Conservation (phyloP, 208 protist species). For the Trypanosoma mega region DNA sequence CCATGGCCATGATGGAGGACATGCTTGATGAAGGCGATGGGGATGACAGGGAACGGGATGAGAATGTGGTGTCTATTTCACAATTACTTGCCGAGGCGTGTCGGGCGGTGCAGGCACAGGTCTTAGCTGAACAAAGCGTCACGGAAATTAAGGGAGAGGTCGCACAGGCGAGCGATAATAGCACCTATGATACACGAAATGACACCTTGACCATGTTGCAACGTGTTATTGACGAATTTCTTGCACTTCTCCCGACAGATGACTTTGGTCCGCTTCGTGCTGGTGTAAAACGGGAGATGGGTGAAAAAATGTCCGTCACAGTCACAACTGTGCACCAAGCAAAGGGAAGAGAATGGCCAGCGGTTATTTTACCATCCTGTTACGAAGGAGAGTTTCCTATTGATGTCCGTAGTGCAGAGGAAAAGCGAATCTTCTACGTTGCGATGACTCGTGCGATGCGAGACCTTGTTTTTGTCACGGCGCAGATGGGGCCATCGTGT, state of each 20-base stretch:
- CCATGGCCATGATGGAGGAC: conserved; percentile 20
- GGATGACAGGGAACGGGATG: conserved; percentile 23
- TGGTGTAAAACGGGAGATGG: not conserved
- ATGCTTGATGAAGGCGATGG: conserved; percentile 24
- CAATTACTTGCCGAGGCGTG: conserved; percentile 55
- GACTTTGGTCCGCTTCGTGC: conserved; percentile 56
- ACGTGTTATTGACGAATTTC: conserved; percentile 77
- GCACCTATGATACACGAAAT: not conserved
- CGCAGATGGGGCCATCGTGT: conserved; percentile 13
- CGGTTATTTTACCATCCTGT: conserved; percentile 74
- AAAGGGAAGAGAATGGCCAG: conserved; percentile 89
- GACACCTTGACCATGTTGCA: conserved; percentile 42
- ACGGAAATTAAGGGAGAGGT: not conserved
- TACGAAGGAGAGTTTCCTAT: conserved; percentile 75
- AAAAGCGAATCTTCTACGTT: conserved; percentile 87
- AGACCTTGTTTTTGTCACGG: conserved; percentile 72
- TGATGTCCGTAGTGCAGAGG: conserved; percentile 48
- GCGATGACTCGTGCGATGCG: conserved; percentile 84
- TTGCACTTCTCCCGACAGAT: conserved; percentile 61
- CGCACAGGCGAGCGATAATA: not conserved
- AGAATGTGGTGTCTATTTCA: conserved; percentile 36
- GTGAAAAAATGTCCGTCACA: conserved; percentile 22
- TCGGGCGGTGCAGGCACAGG: conserved; percentile 25
- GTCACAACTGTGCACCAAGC: conserved; percentile 82
- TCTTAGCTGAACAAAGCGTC: conserved; percentile 19